Conservation (phyloP, 257 asterid genomes). For the Plantago elongata region DNA sequence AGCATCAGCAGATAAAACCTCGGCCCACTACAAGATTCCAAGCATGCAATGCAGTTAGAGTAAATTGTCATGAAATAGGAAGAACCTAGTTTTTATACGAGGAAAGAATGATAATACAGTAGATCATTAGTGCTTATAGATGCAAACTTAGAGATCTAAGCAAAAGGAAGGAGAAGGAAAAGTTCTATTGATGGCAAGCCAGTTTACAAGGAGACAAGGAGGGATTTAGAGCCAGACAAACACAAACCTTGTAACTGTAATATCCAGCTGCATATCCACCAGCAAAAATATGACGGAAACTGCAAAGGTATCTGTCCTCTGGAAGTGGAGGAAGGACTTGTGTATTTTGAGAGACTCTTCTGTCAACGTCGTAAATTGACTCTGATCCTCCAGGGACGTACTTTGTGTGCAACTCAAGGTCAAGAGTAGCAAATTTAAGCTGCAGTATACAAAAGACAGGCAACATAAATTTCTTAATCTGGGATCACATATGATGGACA, state of each 20-base stretch:
- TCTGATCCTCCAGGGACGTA: conserved; percentile 83
- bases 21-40: conserved; percentile 85
- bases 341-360: conserved; percentile 62
- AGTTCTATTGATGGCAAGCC: not conserved
- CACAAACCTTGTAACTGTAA: conserved; percentile 89
- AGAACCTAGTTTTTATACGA: too few species aligned
- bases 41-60: conserved; percentile 19
- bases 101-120: too few species aligned
- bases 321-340: conserved; percentile 85
- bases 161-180: not conserved
- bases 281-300: conserved; percentile 91
- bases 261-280: conserved; percentile 99
- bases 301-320: conserved; percentile 80
- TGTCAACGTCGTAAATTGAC: conserved; percentile 75
- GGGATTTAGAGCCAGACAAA: not conserved
- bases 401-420: conserved; percentile 81
- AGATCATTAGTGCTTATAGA: too few species aligned
- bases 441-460: conserved; percentile 33
- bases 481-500: not conserved
- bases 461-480: conserved; percentile 8
- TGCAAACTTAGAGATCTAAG: not conserved
- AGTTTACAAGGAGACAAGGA: conserved; percentile 16
- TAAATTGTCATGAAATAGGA: not conserved
- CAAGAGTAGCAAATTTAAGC: conserved; percentile 75
- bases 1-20: conserved; percentile 98